A percentile compares a stretch with the other conserved stretches of the same genome.
These are phyloP conservation scores for Aureobasidium leucospermi DNA, from an alignment of 2,329 filamentous ascomycete species.

Conservation along the genomic window DNA sequence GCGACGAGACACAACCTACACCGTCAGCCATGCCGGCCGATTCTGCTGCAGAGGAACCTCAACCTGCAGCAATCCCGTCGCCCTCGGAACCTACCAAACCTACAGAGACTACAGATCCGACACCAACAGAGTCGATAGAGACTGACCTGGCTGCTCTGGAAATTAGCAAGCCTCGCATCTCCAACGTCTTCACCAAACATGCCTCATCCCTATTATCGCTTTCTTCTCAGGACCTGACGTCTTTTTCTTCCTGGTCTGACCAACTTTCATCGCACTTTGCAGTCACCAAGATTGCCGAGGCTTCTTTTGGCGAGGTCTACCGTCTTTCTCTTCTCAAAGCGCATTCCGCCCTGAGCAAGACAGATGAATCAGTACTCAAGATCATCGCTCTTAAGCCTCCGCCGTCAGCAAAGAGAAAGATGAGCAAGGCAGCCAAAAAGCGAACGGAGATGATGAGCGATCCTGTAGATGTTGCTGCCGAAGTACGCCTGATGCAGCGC, in stretches of 20 bases:
- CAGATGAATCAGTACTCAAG: slow-evolving; percentile 41
- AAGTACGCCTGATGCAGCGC: slow-evolving; percentile 48
- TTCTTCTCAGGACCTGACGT: slow-evolving; percentile 26
- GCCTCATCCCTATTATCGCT: slow-evolving; percentile 23
- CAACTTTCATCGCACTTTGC: slow-evolving; percentile 37
- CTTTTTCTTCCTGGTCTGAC: slow-evolving; percentile 36
- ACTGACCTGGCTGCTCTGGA: neutral
- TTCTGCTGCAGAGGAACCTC: neutral
- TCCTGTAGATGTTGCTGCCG: slow-evolving; percentile 37
- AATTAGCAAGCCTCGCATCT: slow-evolving; percentile 1
- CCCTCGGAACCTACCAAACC: neutral
- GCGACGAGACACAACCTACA: neutral
- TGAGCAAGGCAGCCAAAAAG: slow-evolving; percentile 37
- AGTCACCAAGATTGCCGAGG: slow-evolving; percentile 57
- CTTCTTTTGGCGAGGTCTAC: slow-evolving; percentile 60
- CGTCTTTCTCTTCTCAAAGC: slow-evolving; percentile 39
- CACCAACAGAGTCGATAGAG: neutral
- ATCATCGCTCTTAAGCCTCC: slow-evolving; percentile 33
- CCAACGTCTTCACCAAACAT: slow-evolving; percentile 19
- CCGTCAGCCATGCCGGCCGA: neutral
- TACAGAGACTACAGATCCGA: neutral
- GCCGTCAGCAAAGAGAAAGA: slow-evolving; percentile 40
- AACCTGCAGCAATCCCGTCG: neutral
- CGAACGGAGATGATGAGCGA: slow-evolving; percentile 38
- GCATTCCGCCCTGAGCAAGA: slow-evolving; percentile 19